These are phyloP conservation scores for Fusarium oxysporum DNA, from an alignment of 2,329 filamentous ascomycete genomes.

Conservation along the genomic window DNA sequence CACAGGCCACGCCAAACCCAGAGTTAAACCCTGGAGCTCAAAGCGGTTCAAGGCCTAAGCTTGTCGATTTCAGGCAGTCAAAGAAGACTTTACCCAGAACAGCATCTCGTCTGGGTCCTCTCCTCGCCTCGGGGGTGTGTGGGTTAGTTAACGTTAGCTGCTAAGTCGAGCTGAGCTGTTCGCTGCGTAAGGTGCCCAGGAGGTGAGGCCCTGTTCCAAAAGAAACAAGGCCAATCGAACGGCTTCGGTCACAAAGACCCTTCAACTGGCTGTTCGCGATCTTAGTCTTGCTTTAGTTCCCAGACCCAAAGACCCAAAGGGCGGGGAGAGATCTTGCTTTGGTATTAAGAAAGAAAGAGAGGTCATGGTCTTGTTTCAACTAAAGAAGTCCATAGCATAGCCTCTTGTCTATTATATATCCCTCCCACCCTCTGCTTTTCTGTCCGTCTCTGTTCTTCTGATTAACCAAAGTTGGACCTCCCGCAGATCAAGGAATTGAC, in stretches of 20 bases:
- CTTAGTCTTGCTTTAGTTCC: conserved; percentile 9
- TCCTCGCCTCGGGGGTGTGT: background rate
- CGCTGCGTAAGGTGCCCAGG: background rate
- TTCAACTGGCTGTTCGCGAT: conserved; percentile 43
- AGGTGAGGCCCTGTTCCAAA: conserved; percentile 12
- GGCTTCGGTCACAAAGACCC: conserved; percentile 42
- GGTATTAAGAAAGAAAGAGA: background rate
- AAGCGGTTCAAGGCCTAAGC: conserved; percentile 23
- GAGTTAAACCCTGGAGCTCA: conserved; percentile 31
- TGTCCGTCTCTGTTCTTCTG: background rate
- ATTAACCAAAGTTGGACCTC: background rate
- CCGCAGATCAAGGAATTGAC: conserved; percentile 13
- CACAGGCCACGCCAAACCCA: conserved; percentile 25
- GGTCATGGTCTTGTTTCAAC: conserved; percentile 11
- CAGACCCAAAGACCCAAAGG: conserved; percentile 42
- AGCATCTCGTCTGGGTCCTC: conserved; percentile 13
- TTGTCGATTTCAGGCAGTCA: conserved; percentile 9
- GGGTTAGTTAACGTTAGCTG: background rate
- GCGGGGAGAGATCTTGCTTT: conserved; percentile 9
- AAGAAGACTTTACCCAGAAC: conserved; percentile 44
- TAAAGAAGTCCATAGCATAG: background rate
- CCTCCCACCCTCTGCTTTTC: background rate
- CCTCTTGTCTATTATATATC: background rate
- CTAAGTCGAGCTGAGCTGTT: background rate
- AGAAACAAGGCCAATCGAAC: conserved; percentile 33